Evolutionary conservation across 768 basidiomycete species (phyloP), one percentile per base, ranked within the genome.

Genomic region (Suillus clintonianus): DNA sequence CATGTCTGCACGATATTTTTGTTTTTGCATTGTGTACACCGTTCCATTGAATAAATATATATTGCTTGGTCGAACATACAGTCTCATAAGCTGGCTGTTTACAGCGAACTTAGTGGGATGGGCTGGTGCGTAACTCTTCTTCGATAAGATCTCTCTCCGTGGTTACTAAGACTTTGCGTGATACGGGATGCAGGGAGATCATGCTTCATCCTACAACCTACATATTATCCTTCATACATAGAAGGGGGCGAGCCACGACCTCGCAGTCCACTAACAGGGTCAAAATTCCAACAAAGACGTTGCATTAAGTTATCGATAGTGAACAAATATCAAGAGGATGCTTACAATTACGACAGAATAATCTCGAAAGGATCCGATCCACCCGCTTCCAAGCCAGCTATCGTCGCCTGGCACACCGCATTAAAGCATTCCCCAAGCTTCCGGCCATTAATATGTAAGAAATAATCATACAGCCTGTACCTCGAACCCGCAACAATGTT

Each of bases 401-500:
- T 71, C 27, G 91, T 81, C 2, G 90, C 91, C 65, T 85, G 84
- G 54, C 90, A 79, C 19, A 98, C 87, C 8, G 86, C 86, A 0
- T 82, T 83, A 41, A 97, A 77, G 72, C 97, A 97, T 63, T 89
- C 89, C 9, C 81, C 83, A 50, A 97, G 74, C 63, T 84, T 78
- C 45, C 85, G 80, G 9, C 87, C 87, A 34, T 85, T 83, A 53
- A 83, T 81, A 6, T 68, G 74, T 30, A 90, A 80, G 75, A 97
- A 97, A 74, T 94, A 94, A 67, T 92, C 87, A 70, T 95, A 95
- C 15, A 97, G 76, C 68, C 86, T 86, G 76, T 92, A 91, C 50
- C 92, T 85, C 64, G 94, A 93, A 73, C 95, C 94, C 0, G 94
- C 95, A 7, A 98, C 89, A 37, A 92, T 80, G 68, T 92, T 94